Evolutionary conservation across 345 rosid genomes (phyloP).

Genomic region (Kernera saxatilis): DNA sequence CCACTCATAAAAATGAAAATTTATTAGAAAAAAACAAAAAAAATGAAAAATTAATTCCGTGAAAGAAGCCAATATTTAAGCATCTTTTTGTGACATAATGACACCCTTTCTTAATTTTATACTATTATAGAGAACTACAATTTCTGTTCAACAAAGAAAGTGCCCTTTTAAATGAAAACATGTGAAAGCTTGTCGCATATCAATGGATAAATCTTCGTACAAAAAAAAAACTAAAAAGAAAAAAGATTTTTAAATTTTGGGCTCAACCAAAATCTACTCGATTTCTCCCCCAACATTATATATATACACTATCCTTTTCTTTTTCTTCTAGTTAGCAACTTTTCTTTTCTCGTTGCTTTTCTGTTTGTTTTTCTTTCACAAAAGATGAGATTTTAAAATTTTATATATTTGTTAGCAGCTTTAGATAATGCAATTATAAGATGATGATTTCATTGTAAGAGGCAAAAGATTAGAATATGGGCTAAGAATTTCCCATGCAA

Average conservation of each 20-base stretch:
- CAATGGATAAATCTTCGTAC: constrained; percentile 11
- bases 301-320: not conserved
- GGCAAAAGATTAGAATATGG: constrained; percentile 28
- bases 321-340: not conserved
- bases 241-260: constrained; percentile 11
- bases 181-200: constrained; percentile 24
- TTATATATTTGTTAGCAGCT: constrained; percentile 25
- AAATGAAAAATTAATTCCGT: not conserved
- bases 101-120: not conserved
- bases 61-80: constrained; percentile 3
- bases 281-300: not conserved
- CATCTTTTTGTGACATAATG: not conserved
- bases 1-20: not conserved
- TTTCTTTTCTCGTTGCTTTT: constrained; percentile 20
- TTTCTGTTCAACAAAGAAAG: constrained; percentile 28
- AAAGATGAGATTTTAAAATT: constrained; percentile 19
- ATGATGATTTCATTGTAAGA: constrained; percentile 66
- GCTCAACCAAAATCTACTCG: constrained; percentile 29
- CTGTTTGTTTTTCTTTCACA: constrained; percentile 19
- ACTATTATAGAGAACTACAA: constrained; percentile 6
- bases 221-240: not conserved
- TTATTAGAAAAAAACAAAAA: too few relatives aligned
- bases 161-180: constrained; percentile 28
- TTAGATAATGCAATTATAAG: constrained; percentile 56
- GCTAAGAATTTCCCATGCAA: constrained; percentile 49